Conservation (phyloP, 2,329 filamentous ascomycete species). For the Penicillium sp. region DNA sequence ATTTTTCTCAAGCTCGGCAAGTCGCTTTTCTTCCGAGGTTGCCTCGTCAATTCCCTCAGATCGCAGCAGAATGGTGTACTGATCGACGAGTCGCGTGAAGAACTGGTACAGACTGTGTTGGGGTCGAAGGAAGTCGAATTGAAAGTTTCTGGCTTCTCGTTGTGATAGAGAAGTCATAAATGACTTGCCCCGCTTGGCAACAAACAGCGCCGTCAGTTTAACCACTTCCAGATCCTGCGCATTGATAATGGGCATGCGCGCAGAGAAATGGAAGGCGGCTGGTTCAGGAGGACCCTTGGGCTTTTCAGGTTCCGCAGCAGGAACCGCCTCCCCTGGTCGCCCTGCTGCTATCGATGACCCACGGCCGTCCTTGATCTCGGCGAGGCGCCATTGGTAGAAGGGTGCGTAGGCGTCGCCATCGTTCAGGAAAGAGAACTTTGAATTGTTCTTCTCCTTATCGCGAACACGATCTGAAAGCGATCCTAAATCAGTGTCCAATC, state of each 20-base stretch:
- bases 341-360: conserved; percentile 74
- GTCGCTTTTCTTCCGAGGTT: conserved; percentile 64
- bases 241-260: conserved; percentile 94
- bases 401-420: conserved; percentile 74
- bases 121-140: conserved; percentile 92
- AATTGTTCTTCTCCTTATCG: conserved; percentile 73
- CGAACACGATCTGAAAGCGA: conserved; percentile 61
- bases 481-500: background rate
- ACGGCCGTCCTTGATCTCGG: conserved; percentile 76
- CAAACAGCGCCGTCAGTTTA: conserved; percentile 77
- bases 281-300: conserved; percentile 79
- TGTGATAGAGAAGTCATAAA: conserved; percentile 89
- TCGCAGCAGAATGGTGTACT: conserved; percentile 76
- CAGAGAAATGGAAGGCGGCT: conserved; percentile 83
- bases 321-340: conserved; percentile 57
- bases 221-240: conserved; percentile 77
- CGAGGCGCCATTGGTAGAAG: conserved; percentile 86
- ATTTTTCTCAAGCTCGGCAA: conserved; percentile 67
- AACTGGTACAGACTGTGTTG: conserved; percentile 96
- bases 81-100: conserved; percentile 85
- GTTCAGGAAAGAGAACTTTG: conserved; percentile 87
- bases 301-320: conserved; percentile 53
- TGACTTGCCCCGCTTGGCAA: conserved; percentile 83
- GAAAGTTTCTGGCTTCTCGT: conserved; percentile 80
- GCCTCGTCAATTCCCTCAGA: conserved; percentile 63